A percentile compares a stretch with the other conserved stretches of the same genome.
Conservation (phyloP, 805 yeast species). For the Ogataea paradorogensis region DNA sequence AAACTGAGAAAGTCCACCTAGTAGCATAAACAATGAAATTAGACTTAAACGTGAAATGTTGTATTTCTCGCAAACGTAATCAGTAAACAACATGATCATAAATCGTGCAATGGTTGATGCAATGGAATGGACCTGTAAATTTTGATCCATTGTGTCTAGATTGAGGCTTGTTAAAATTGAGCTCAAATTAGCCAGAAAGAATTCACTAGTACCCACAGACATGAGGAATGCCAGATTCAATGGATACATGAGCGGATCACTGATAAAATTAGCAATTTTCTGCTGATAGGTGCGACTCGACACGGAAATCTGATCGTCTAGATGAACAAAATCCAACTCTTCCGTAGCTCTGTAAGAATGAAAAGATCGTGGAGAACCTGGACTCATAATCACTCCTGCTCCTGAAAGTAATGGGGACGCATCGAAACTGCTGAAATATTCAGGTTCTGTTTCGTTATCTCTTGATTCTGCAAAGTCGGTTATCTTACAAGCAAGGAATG, state of each 20-base stretch:
- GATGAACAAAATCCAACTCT: conserved; percentile 28
- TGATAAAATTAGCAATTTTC: conserved; percentile 11
- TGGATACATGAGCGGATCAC: conserved; percentile 62
- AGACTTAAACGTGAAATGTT: conserved; percentile 30
- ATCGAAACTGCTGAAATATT: conserved; percentile 30
- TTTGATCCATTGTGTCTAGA: conserved; percentile 19
- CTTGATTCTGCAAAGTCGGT: conserved; percentile 25
- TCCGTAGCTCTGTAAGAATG: conserved; percentile 13
- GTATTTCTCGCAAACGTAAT: conserved; percentile 41
- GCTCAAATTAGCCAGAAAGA: conserved; percentile 82
- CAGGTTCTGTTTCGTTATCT: conserved; percentile 20
- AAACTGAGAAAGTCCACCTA: conserved; percentile 30
- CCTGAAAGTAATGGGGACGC: conserved; percentile 34
- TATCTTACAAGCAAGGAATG: conserved; percentile 30
- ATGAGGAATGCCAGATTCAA: conserved; percentile 61
- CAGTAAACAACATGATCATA: conserved; percentile 64
- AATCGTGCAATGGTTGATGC: conserved; percentile 72
- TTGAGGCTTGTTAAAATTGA: conserved; percentile 29
- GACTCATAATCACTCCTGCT: conserved; percentile 31
- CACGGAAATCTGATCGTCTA: conserved; percentile 26
- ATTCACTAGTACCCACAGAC: conserved; percentile 80
- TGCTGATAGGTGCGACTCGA: conserved; percentile 12
- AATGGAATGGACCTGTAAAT: conserved; percentile 40
- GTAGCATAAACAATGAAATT: conserved; percentile 23
- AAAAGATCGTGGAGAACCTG: conserved; percentile 33